Conservation (phyloP, 352 stramenopile species). For the Globisporangium parvum region DNA sequence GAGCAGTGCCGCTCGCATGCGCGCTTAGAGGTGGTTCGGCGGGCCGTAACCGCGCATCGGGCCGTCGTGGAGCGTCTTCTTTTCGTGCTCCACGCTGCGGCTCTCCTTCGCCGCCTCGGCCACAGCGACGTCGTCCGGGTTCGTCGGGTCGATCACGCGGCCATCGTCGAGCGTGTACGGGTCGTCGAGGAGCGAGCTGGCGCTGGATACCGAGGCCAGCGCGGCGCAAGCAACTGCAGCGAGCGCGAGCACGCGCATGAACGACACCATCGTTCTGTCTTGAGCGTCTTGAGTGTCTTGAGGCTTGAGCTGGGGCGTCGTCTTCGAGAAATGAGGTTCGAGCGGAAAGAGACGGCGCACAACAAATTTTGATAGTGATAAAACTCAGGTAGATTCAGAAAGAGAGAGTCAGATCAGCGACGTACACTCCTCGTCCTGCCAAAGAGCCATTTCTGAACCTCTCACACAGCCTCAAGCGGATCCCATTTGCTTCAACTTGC, state of each 20-base stretch:
- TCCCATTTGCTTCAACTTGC: too few relatives aligned
- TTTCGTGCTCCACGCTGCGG: neutral
- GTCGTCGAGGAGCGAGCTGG: slow-evolving; percentile 2
- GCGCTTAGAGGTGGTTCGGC: neutral
- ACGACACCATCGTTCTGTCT: slow-evolving; percentile 1
- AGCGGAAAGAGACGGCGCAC: too few relatives aligned
- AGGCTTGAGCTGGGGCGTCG: neutral
- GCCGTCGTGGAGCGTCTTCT: slow-evolving; percentile 5
- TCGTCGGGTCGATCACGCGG: slow-evolving; percentile 9
- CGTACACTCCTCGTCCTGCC: too few relatives aligned
- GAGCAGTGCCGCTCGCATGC: neutral
- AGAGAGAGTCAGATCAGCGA: too few relatives aligned
- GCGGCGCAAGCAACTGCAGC: neutral
- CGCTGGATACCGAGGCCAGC: neutral
- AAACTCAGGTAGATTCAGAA: too few relatives aligned
- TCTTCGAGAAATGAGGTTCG: neutral
- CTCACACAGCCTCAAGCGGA: too few relatives aligned
- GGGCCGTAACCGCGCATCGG: slow-evolving; percentile 8
- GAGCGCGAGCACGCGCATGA: slow-evolving; percentile 2
- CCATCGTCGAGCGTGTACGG: slow-evolving; percentile 7
- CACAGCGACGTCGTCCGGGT: neutral
- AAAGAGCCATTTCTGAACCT: too few relatives aligned
- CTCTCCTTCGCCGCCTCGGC: neutral
- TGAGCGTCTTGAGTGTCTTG: neutral
- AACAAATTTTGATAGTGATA: too few relatives aligned